Evolutionary conservation across 495 filamentous ascomycete genomes (phyloP), one percentile per base, ranked within the genome.

Genomic region (Penicillium dipodomyicola): DNA sequence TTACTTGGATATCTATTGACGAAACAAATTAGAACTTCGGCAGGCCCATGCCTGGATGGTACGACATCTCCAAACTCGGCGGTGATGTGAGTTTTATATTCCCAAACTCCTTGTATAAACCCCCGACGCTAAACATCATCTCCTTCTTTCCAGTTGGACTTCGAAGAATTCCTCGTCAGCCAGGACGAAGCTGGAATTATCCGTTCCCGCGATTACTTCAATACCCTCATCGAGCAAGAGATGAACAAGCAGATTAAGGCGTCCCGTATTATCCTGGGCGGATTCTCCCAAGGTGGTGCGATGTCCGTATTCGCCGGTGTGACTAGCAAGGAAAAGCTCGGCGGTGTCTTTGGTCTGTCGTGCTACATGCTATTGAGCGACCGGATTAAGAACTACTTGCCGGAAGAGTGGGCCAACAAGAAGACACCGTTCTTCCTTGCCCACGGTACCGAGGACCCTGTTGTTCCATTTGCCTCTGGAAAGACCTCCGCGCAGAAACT

Each of bases 31-130:
- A 91, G 89, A 91, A 94, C 68, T 74, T 81, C 39, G 91, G 91
- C 32, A 88, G 90, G 87, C 68, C 68, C 10, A 92, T 96, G 90
- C 90, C 92, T 4, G 90, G 88, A 19, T 96, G 93, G 93, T 96
- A 92, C 67, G 91, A 96, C 63, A 89, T 96, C 63, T 81, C 87
- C 72, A 85, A 87, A 72, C 65, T 70, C 10, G 67, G 69, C 30
- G 64, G 67, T 60, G 72, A 81, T 67, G 73, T 81, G 59, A 65
- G 74, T 57, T 22, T 8, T 22, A 29, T 22, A 40, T 32, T 37
- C 7, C 19, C 20, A 11, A 9, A 30, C 19, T 29, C 14, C 5
- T 1, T n/a, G 7, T 23, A 19, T 25, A 48, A 17, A 29, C 52
- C 49, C 32, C 33, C 45, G 14, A n/a, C 20, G 8, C 30, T 27